A percentile compares a stretch with the other conserved stretches of the same genome.
Evolutionary conservation across 371 early-diverging fungal species (phyloP).

Genomic region (Mortierella sp.): DNA sequence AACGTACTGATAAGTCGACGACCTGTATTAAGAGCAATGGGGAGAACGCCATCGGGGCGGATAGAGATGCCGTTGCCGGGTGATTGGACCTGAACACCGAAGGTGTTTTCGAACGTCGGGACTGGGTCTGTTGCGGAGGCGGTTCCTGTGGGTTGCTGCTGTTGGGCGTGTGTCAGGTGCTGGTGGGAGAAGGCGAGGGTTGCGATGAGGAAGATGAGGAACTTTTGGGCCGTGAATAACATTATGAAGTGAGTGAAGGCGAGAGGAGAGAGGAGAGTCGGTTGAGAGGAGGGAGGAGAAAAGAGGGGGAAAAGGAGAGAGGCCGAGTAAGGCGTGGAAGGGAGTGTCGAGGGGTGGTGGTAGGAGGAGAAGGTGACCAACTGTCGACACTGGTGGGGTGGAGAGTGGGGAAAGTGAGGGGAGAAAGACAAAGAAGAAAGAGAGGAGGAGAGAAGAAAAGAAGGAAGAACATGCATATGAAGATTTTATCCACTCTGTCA

Average conservation of each 20-base stretch:
- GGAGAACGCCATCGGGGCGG: neutral
- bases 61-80: slow-evolving; percentile 14
- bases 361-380: neutral
- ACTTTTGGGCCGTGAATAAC: neutral
- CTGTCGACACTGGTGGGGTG: neutral
- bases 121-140: neutral
- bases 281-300: neutral
- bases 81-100: neutral
- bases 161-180: neutral
- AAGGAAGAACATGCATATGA: neutral
- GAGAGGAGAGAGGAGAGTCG: neutral
- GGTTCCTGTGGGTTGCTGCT: slow-evolving; percentile 6
- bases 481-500: neutral
- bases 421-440: neutral
- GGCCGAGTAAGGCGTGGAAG: slow-evolving; percentile 7
- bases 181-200: neutral
- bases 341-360: slow-evolving; percentile 1
- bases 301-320: neutral
- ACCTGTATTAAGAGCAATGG: neutral
- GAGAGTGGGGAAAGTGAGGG: neutral
- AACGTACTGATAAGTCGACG: neutral
- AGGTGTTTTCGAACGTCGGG: slow-evolving; percentile 17
- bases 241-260: neutral
- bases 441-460: neutral
- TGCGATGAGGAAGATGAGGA: neutral